Percentiles rank a stretch among this genome's conserved stretches.
Conservation (phyloP, 352 stramenopile genomes). For the Globisporangium echinulatum region DNA sequence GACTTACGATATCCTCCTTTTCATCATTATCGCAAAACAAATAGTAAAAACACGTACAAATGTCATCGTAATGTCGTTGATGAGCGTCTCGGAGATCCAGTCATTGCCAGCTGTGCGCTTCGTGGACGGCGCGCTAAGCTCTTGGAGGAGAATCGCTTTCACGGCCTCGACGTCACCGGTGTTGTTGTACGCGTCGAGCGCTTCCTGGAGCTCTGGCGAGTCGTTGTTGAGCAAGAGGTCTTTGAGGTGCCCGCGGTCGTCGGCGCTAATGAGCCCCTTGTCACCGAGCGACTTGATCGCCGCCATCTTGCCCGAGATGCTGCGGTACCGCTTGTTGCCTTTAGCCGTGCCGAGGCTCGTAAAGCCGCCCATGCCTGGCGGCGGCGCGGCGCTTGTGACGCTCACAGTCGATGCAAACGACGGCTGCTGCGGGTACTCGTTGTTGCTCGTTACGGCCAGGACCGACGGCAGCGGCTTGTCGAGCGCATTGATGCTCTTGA, state of each 20-base stretch:
- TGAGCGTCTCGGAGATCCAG: constrained; percentile 68
- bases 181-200: constrained; percentile 69
- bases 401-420: background rate
- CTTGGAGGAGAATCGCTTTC: constrained; percentile 57
- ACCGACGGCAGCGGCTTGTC: background rate
- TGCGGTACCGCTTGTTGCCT: constrained; percentile 65
- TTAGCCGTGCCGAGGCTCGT: constrained; percentile 36
- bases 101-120: constrained; percentile 67
- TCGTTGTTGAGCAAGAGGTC: constrained; percentile 77
- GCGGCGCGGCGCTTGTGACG: constrained; percentile 1
- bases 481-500: constrained; percentile 1
- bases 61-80: constrained; percentile 67
- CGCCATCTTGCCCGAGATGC: constrained; percentile 76
- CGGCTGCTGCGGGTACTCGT: constrained; percentile 13
- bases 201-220: constrained; percentile 65
- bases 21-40: no score
- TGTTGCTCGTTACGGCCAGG: constrained; percentile 3
- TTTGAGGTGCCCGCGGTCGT: constrained; percentile 66
- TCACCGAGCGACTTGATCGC: constrained; percentile 74
- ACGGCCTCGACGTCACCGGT: constrained; percentile 73
- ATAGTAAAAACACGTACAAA: constrained; percentile 22
- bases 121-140: constrained; percentile 52
- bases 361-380: constrained; percentile 19
- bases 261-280: constrained; percentile 63
- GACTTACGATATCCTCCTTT: no score